These are phyloP conservation scores for Teunomyces pallodes DNA, from an alignment of 805 yeast genomes.

Conservation along the genomic window DNA sequence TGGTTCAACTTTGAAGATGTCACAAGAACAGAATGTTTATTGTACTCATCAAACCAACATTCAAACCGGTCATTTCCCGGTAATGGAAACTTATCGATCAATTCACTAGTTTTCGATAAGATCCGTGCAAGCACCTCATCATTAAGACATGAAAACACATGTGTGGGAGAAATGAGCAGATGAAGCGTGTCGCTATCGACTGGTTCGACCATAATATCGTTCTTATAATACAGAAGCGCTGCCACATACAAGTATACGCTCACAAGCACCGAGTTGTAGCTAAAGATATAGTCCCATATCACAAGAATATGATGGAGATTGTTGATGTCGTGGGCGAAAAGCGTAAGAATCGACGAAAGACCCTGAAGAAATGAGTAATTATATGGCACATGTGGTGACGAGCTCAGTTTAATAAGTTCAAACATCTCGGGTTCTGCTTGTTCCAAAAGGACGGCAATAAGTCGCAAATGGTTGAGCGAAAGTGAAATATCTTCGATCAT, in stretches of 20 bases:
- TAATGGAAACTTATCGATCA: constrained; percentile 25
- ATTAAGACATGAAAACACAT: constrained; percentile 23
- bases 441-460: constrained; percentile 63
- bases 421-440: constrained; percentile 47
- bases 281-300: constrained; percentile 69
- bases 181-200: constrained; percentile 37
- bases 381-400: constrained; percentile 19
- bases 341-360: constrained; percentile 72
- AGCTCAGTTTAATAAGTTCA: constrained; percentile 38
- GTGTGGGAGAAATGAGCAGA: constrained; percentile 31
- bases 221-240: constrained; percentile 46
- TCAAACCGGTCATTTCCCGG: constrained; percentile 19
- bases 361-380: constrained; percentile 51
- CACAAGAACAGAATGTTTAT: constrained; percentile 29
- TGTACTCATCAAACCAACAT: constrained; percentile 36
- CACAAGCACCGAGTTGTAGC: constrained; percentile 51
- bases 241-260: constrained; percentile 63
- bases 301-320: constrained; percentile 48
- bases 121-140: constrained; percentile 28
- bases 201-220: constrained; percentile 32
- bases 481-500: constrained; percentile 71
- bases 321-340: constrained; percentile 70
- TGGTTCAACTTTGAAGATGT: constrained; percentile 27
- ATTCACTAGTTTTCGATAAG: constrained; percentile 22
- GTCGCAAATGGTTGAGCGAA: constrained; percentile 59